Evolutionary conservation across 1,284 basidiomycete species (phyloP), one percentile per base, ranked within the genome.

Genomic region (Malassezia vespertilionis): DNA sequence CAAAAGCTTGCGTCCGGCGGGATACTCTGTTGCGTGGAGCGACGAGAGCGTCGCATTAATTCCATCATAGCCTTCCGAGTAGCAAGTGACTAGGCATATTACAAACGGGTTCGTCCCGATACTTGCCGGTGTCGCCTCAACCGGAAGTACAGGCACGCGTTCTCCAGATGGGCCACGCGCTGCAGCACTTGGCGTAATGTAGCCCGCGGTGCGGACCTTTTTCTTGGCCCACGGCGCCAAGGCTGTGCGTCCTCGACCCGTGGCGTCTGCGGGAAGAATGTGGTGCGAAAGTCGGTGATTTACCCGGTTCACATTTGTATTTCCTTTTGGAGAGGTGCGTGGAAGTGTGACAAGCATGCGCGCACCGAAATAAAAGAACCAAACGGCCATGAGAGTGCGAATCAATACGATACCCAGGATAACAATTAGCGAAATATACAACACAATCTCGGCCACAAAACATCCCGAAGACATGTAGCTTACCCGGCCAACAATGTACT

Each of bases 381-480:
- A 74, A 68, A 87, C 85, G 2, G 93, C 93, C 91, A 97, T 96
- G 61, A 79, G 74, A 74, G 97, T 97, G 34, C 91, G 86, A 28
- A 85, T 80, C 52, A 96, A 72, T 34, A 99, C 86, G 52, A 97
- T 81, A 31, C 78, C 79, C 48, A 97, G 79, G 65, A 97, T 90
- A 73, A 96, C 81, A 63, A 88, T 79, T 40, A 99, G 78, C 45
- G 89, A 89, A 23, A 82, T 76, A 72, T 96, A 97, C 42, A 97
- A 82, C 70, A 97, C 81, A 27, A 97, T 76, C 38, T 82, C 78
- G 14, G 88, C 84, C 39, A 88, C 81, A 72, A 95, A 91, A 73
- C 93, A 99, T 11, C 88, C 93, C 1, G 93, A 86, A 0, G 89
- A 84, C 67, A 93, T 77, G 74, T 95, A 95, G 77, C 95, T 90